A percentile compares a stretch with the other conserved stretches of the same genome.
phyloP scores from a whole-genome alignment of 1,139 yeast genomes.

The Pichia sp. region DNA sequence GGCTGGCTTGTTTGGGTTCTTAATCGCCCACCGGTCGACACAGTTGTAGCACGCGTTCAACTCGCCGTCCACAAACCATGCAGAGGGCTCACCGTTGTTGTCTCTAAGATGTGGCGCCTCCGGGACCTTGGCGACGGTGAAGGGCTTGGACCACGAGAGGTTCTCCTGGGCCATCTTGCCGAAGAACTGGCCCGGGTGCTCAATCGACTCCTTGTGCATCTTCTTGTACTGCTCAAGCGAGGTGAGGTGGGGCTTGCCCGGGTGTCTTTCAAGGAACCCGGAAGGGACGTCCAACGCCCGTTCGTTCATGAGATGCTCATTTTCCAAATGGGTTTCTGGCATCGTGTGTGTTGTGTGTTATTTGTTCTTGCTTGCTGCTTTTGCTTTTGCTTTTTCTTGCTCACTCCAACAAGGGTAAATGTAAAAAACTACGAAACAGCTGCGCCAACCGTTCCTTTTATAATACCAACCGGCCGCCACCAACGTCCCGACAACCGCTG shows the following conservation, averaged over 20 bases:
- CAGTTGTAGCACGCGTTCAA: conserved; percentile 74
- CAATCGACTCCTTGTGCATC: conserved; percentile 63
- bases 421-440: too few relatives aligned
- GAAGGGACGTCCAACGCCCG: conserved; percentile 45
- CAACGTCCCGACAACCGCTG: not conserved
- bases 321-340: conserved; percentile 29
- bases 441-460: not conserved
- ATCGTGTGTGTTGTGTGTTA: conserved; percentile 3
- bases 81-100: conserved; percentile 60
- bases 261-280: conserved; percentile 53
- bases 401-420: too few relatives aligned
- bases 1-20: conserved; percentile 70
- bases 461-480: not conserved
- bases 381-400: too few relatives aligned
- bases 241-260: conserved; percentile 43
- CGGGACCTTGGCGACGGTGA: conserved; percentile 56
- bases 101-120: conserved; percentile 45
- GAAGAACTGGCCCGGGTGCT: conserved; percentile 61
- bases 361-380: too few relatives aligned
- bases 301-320: conserved; percentile 33
- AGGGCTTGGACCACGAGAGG: conserved; percentile 62
- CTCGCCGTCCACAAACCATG: conserved; percentile 78
- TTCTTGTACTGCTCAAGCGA: conserved; percentile 54
- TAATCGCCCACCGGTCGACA: conserved; percentile 75
- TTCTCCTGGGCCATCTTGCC: conserved; percentile 55